Evolutionary conservation across 1,284 basidiomycete genomes (phyloP).

Genomic region (Sporisorium sorghi): DNA sequence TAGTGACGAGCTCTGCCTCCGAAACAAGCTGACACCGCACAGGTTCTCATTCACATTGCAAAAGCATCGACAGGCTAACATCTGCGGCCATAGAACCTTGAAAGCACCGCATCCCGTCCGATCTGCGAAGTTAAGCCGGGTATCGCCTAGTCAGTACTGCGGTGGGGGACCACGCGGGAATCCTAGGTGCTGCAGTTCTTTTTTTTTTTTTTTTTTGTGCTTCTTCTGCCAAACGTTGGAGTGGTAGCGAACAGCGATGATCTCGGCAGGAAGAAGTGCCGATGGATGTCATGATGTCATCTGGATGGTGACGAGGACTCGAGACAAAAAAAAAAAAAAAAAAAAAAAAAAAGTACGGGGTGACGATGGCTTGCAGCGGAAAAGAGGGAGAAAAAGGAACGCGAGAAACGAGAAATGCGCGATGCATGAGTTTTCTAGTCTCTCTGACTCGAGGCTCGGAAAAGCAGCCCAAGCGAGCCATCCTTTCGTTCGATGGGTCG

Average conservation of each 20-base stretch:
- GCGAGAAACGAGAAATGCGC: not conserved
- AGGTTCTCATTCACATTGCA: too few relatives aligned
- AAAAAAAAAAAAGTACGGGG: slow-evolving; percentile 9
- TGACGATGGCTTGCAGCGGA: slow-evolving; percentile 18
- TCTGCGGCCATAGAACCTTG: slow-evolving; percentile 82
- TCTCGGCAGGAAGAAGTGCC: not conserved
- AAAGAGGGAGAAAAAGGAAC: too few relatives aligned
- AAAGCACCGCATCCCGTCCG: slow-evolving; percentile 84
- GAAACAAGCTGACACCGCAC: too few relatives aligned
- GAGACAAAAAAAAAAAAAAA: not conserved
- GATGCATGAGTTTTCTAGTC: too few relatives aligned
- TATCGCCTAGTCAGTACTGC: slow-evolving; percentile 84
- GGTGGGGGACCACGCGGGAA: slow-evolving; percentile 85
- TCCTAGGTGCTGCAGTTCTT: slow-evolving; percentile 82
- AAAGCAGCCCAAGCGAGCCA: not conserved
- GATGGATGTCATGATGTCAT: not conserved
- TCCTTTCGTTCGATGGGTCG: not conserved
- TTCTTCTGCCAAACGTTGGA: not conserved
- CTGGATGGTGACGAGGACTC: not conserved
- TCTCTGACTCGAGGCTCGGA: too few relatives aligned
- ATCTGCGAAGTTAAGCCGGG: slow-evolving; percentile 83
- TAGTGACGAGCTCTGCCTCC: too few relatives aligned
- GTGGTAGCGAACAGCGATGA: not conserved
- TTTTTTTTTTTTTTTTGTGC: slow-evolving; percentile 68
- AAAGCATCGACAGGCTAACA: too few relatives aligned